A percentile compares a stretch with the other conserved stretches of the same genome.
These are phyloP conservation scores for Edaphochlamys debaryana DNA, from an alignment of 139 green algal species.

Conservation along the genomic window DNA sequence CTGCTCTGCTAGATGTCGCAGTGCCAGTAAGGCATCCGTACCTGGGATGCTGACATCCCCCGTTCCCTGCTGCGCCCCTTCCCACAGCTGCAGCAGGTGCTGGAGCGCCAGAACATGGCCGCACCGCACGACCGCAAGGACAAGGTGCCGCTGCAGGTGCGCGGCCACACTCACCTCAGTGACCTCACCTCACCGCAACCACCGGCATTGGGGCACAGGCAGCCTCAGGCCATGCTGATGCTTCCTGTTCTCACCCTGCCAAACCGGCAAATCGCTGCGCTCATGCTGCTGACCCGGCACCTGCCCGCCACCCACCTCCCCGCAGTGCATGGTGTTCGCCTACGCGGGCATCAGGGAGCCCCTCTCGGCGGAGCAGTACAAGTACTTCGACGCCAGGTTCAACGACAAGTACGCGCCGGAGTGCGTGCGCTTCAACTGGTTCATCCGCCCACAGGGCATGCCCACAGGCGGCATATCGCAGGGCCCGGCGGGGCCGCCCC, in stretches of 20 bases:
- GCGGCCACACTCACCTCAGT: no score
- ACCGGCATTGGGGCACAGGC: no score
- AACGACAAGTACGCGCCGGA: constrained; percentile 42
- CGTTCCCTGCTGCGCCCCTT: no score
- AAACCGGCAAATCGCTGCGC: no score
- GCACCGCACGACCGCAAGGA: constrained; percentile 33
- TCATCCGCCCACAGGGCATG: constrained; percentile 15
- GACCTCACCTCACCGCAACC: no score
- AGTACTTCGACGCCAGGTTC: constrained; percentile 52
- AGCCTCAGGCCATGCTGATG: no score
- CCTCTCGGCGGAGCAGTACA: constrained; percentile 42
- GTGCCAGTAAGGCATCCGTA: background rate
- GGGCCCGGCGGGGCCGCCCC: background rate
- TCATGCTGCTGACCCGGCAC: no score
- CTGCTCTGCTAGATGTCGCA: background rate
- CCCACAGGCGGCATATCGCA: background rate
- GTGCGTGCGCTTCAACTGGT: constrained; percentile 36
- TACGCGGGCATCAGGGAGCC: constrained; percentile 45
- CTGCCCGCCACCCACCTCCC: no score
- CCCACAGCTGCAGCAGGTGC: constrained; percentile 47
- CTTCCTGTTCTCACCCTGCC: no score
- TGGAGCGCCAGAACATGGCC: constrained; percentile 58
- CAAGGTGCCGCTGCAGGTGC: constrained; percentile 29
- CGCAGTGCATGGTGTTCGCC: constrained; percentile 42
- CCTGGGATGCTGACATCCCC: background rate